phyloP scores from a whole-genome alignment of 2,329 filamentous ascomycete genomes.

The Pseudopyrenochaeta lycopersici region DNA sequence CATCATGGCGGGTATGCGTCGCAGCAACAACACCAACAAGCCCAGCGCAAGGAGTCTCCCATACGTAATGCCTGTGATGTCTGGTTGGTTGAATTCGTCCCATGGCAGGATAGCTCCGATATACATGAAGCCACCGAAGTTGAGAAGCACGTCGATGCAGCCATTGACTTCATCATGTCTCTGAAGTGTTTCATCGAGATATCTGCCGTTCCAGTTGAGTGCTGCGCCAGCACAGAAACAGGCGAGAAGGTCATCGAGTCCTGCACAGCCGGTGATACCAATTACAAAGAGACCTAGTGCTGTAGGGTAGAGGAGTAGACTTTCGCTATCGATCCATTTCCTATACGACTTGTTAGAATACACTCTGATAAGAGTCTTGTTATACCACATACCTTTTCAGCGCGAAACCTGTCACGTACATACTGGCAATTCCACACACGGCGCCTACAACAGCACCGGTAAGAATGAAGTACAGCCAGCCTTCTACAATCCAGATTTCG shows the following conservation, averaged over 20 bases:
- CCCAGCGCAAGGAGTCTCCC: slow-evolving; percentile 62
- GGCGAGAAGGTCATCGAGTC: slow-evolving; percentile 66
- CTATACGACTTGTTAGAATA: slow-evolving; percentile 8
- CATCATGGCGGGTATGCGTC: slow-evolving; percentile 66
- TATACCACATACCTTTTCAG: slow-evolving; percentile 33
- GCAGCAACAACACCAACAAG: slow-evolving; percentile 62
- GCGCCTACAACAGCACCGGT: slow-evolving; percentile 63
- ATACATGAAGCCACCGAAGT: slow-evolving; percentile 69
- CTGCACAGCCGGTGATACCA: slow-evolving; percentile 66
- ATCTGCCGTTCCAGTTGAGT: slow-evolving; percentile 70
- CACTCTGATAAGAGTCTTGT: no score
- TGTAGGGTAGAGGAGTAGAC: slow-evolving; percentile 62
- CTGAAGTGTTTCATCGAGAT: slow-evolving; percentile 63
- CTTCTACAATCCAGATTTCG: slow-evolving; percentile 67
- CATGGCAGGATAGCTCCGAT: slow-evolving; percentile 66
- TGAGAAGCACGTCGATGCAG: slow-evolving; percentile 66
- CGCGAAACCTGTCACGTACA: slow-evolving; percentile 56
- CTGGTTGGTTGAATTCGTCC: slow-evolving; percentile 62
- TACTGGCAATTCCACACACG: slow-evolving; percentile 59
- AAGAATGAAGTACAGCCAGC: slow-evolving; percentile 67
- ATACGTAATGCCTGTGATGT: slow-evolving; percentile 62
- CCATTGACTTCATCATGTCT: slow-evolving; percentile 70
- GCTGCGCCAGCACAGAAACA: slow-evolving; percentile 68
- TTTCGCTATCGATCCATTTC: slow-evolving; percentile 61
- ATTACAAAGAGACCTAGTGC: slow-evolving; percentile 64